Evolutionary conservation across 2,329 filamentous ascomycete species (phyloP).

Genomic region (Parasarocladium wereldwijsianum): DNA sequence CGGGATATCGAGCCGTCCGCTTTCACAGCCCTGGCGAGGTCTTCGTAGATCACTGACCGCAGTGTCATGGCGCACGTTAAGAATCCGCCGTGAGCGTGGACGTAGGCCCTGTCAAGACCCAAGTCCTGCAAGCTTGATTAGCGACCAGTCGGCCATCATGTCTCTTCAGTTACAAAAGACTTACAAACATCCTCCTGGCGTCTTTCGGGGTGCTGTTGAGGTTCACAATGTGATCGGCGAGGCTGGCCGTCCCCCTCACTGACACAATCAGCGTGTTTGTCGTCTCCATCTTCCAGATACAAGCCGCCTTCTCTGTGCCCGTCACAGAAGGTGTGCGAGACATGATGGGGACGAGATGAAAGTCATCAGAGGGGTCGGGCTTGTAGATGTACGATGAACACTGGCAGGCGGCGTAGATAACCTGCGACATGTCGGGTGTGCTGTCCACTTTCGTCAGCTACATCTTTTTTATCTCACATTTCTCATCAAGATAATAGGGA

Average conservation of each 20-base stretch:
- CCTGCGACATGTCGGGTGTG: slow-evolving; percentile 1
- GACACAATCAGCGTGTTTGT: slow-evolving; percentile 8
- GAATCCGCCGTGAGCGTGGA: slow-evolving; percentile 9
- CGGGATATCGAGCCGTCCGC: slow-evolving; percentile 2
- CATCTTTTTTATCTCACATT: too few relatives aligned
- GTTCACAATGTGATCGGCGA: slow-evolving; percentile 12
- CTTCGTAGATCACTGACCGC: slow-evolving; percentile 6
- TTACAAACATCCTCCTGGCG: slow-evolving; percentile 7
- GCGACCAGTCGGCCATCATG: too few relatives aligned
- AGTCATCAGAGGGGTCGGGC: slow-evolving; percentile 4
- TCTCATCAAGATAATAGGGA: not conserved
- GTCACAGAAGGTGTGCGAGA: slow-evolving; percentile 8
- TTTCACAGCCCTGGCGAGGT: slow-evolving; percentile 6
- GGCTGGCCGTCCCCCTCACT: slow-evolving; percentile 9
- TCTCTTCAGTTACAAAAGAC: too few relatives aligned
- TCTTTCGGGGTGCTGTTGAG: slow-evolving; percentile 7
- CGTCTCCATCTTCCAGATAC: slow-evolving; percentile 9
- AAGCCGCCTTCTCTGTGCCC: slow-evolving; percentile 10
- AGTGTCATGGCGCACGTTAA: slow-evolving; percentile 9
- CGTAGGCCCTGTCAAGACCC: not conserved
- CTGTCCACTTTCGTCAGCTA: slow-evolving; percentile 1
- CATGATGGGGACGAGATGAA: slow-evolving; percentile 8
- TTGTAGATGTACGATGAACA: slow-evolving; percentile 11
- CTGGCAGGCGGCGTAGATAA: slow-evolving; percentile 8
- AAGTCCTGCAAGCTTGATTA: too few relatives aligned